phyloP scores from a whole-genome alignment of 805 yeast species.

The Candida loeiensis region DNA sequence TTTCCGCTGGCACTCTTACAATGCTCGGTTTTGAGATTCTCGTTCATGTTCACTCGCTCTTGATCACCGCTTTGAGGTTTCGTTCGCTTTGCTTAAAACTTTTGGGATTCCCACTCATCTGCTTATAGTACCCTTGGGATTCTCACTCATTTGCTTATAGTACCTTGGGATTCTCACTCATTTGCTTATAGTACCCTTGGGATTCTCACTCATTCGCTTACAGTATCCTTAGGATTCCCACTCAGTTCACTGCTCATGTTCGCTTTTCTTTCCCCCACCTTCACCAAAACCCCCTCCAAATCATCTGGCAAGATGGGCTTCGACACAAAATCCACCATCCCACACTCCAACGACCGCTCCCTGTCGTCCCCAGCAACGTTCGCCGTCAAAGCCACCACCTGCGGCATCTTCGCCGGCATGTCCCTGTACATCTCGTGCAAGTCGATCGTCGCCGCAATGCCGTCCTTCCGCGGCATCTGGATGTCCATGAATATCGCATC shows the following conservation, averaged over 20 bases:
- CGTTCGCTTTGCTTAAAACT: too few relatives aligned
- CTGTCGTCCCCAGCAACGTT: slow-evolving; percentile 55
- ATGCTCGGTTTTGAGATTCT: too few relatives aligned
- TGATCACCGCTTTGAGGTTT: too few relatives aligned
- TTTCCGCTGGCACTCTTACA: too few relatives aligned
- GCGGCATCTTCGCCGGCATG: slow-evolving; percentile 22
- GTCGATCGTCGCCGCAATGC: slow-evolving; percentile 47
- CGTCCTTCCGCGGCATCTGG: slow-evolving; percentile 56
- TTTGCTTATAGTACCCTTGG: too few relatives aligned
- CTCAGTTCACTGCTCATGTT: not conserved
- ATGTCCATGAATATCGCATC: slow-evolving; percentile 56
- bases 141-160: not conserved
- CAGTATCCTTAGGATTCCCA: too few relatives aligned
- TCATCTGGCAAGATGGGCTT: slow-evolving; percentile 51
- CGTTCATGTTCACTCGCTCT: too few relatives aligned
- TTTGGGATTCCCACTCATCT: too few relatives aligned
- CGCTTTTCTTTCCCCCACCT: slow-evolving; percentile 5
- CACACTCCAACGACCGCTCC: slow-evolving; percentile 42
- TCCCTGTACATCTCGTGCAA: slow-evolving; percentile 28
- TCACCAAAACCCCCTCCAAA: slow-evolving; percentile 33
- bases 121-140: too few relatives aligned
- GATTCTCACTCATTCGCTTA: not conserved
- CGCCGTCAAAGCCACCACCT: slow-evolving; percentile 47
- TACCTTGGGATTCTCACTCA: too few relatives aligned
- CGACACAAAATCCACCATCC: slow-evolving; percentile 51